Conservation (phyloP, 768 basidiomycete species). For the Tephrocybe sp. region DNA sequence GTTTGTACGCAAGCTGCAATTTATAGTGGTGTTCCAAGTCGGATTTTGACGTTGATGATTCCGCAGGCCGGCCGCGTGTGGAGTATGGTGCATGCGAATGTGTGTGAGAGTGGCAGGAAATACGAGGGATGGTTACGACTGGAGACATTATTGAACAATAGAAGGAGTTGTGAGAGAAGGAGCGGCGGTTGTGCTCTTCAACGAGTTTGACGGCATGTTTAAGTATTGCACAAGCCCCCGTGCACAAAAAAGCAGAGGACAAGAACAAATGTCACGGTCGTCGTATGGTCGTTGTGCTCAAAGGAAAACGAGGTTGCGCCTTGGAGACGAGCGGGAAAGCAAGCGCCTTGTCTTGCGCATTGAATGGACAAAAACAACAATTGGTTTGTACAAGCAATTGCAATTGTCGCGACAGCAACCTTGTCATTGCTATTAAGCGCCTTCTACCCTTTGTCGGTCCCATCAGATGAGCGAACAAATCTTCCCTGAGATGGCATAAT, state of each 20-base stretch:
- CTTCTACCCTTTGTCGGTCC: not conserved
- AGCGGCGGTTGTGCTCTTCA: not conserved
- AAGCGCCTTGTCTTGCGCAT: conserved; percentile 10
- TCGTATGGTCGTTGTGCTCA: conserved; percentile 14
- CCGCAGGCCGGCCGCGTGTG: conserved; percentile 6
- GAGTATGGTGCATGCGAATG: conserved; percentile 6
- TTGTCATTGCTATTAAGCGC: conserved; percentile 1
- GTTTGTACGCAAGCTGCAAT: conserved; percentile 27
- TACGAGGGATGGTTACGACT: conserved; percentile 4
- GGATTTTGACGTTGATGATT: not conserved
- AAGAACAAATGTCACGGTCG: conserved; percentile 12
- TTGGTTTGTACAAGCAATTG: not conserved
- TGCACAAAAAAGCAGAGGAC: conserved; percentile 10
- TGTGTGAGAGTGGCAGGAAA: conserved; percentile 4
- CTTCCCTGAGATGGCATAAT: conserved; percentile 4
- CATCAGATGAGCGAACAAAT: conserved; percentile 4
- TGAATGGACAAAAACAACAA: conserved; percentile 16
- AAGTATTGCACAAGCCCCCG: conserved; percentile 11
- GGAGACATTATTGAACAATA: conserved; percentile 7
- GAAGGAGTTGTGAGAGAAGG: not conserved
- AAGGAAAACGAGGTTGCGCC: conserved; percentile 11
- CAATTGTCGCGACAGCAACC: conserved; percentile 14
- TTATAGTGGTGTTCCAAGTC: conserved; percentile 20
- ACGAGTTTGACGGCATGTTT: not conserved
- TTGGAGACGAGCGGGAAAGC: conserved; percentile 10